Conservation (phyloP, 108 stramenopile genomes). For the Nitzschia sp. region DNA sequence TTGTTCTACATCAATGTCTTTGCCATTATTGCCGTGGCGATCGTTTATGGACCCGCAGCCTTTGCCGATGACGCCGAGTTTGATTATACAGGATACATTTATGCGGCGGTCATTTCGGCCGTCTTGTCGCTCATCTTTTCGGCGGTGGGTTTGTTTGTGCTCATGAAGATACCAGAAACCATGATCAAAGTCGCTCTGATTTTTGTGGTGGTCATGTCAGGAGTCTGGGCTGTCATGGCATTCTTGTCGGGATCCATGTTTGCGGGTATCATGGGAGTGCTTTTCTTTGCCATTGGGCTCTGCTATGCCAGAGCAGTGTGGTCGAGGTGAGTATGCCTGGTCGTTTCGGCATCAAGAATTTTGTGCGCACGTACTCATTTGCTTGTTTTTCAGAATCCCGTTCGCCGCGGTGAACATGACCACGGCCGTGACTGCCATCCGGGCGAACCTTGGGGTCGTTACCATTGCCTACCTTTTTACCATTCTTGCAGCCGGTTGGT, state of each 20-base stretch:
- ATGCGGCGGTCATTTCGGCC: conserved; percentile 44
- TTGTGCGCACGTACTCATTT: conserved; percentile 3
- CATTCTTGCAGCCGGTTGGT: conserved; percentile 63
- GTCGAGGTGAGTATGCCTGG: conserved; percentile 17
- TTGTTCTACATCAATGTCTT: conserved; percentile 62
- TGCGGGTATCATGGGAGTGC: conserved; percentile 57
- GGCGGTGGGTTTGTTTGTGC: conserved; percentile 49
- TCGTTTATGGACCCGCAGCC: conserved; percentile 52
- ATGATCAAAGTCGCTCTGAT: conserved; percentile 79
- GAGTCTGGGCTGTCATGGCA: conserved; percentile 49
- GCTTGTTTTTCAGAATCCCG: conserved; percentile 4
- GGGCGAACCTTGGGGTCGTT: conserved; percentile 63
- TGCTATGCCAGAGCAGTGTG: conserved; percentile 63
- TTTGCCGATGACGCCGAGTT: conserved; percentile 25
- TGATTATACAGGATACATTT: conserved; percentile 56
- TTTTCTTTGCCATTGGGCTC: conserved; percentile 62
- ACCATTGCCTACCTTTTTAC: conserved; percentile 70
- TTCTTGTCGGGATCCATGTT: conserved; percentile 50
- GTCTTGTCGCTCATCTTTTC: conserved; percentile 50
- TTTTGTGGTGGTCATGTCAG: conserved; percentile 54
- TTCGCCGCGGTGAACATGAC: conserved; percentile 62
- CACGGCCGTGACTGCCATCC: conserved; percentile 79
- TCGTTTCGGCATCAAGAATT: conserved; percentile 49
- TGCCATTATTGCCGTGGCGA: conserved; percentile 63
- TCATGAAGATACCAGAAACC: conserved; percentile 69